phyloP scores from a whole-genome alignment of 305 asterid species.

The Coffea humblotiana region DNA sequence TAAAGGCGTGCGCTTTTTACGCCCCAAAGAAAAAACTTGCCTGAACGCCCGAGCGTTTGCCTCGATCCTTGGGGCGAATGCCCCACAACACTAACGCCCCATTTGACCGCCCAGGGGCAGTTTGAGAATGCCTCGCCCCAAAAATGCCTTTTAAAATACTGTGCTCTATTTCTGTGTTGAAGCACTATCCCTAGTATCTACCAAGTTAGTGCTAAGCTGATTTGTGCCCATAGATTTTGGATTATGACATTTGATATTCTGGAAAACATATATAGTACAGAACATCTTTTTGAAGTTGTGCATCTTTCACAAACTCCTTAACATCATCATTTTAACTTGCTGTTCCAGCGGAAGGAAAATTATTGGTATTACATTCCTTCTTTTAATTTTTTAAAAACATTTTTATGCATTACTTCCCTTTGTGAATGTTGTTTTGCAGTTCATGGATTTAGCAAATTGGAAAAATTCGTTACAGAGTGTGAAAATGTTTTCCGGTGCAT shows the following conservation, averaged over 20 bases:
- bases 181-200: neutral
- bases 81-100: too few relatives aligned
- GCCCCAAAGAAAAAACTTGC: too few relatives aligned
- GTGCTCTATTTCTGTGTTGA: too few relatives aligned
- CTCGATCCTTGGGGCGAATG: too few relatives aligned
- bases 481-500: neutral
- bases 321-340: neutral
- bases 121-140: too few relatives aligned
- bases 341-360: neutral
- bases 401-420: neutral
- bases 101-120: too few relatives aligned
- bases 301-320: neutral
- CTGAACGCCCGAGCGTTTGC: too few relatives aligned
- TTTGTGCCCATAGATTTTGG: neutral
- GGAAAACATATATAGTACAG: neutral
- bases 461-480: neutral
- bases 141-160: too few relatives aligned
- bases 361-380: neutral
- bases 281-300: slow-evolving; percentile 4
- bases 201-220: too few relatives aligned
- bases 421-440: neutral
- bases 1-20: too few relatives aligned
- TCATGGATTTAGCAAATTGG: neutral
- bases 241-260: neutral
- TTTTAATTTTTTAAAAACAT: neutral